phyloP scores from a whole-genome alignment of 495 filamentous ascomycete species.

The Pseudevernia furfuracea region DNA sequence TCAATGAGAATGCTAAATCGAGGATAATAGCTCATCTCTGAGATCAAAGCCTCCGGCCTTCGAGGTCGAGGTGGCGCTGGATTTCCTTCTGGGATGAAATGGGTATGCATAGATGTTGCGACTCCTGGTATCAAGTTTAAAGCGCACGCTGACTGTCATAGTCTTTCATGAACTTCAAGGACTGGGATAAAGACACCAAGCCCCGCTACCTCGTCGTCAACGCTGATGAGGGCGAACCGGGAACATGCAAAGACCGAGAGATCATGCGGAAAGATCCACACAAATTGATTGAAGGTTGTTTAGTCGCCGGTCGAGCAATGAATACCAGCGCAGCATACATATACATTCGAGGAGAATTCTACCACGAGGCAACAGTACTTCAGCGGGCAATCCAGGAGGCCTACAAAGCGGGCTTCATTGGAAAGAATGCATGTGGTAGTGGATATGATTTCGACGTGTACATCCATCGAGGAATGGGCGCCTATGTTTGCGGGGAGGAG shows the following conservation, averaged over 20 bases:
- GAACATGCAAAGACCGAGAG: conserved; percentile 98
- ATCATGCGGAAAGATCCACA: conserved; percentile 99
- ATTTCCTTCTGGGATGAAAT: conserved; percentile 98
- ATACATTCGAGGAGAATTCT: conserved; percentile 98
- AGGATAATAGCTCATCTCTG: conserved; percentile 67
- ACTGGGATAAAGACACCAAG: conserved; percentile 96
- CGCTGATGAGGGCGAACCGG: conserved; percentile 96
- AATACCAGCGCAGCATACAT: conserved; percentile 98
- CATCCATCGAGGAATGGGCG: conserved; percentile 92
- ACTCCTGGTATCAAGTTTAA: conserved; percentile 6
- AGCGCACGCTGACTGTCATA: conserved; percentile 35
- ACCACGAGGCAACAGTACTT: conserved; percentile 89
- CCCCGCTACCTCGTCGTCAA: conserved; percentile 96
- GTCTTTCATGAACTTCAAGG: conserved; percentile 99
- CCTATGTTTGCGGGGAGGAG: conserved; percentile 96
- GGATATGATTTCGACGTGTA: conserved; percentile 98
- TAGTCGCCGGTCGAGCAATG: conserved; percentile 94
- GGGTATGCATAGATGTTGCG: conserved; percentile 49
- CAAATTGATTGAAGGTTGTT: conserved; percentile 94
- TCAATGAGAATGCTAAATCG: conserved; percentile 11
- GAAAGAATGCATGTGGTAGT: conserved; percentile 93
- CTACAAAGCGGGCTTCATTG: conserved; percentile 85
- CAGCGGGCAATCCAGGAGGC: conserved; percentile 96
- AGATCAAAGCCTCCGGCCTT: conserved; percentile 92
- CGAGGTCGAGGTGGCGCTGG: conserved; percentile 95